A percentile compares a stretch with the other conserved stretches of the same genome.
Evolutionary conservation across 768 basidiomycete species (phyloP).

Genomic region (Kwoniella newhampshirensis): DNA sequence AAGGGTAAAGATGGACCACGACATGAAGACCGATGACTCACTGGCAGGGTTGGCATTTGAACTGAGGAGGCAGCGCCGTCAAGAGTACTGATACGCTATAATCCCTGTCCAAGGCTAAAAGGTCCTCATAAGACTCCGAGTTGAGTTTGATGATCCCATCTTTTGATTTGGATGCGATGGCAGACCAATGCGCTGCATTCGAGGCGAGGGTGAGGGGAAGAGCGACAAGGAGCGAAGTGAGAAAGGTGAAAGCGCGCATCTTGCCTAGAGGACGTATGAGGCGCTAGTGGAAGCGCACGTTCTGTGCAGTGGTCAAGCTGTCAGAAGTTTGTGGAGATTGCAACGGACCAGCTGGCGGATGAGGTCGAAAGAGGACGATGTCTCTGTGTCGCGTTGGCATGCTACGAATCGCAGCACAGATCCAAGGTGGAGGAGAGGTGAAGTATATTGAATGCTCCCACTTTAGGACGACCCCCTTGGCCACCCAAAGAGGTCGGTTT

Average conservation of each 20-base stretch:
- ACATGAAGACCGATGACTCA: too few species aligned
- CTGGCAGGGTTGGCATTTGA: conserved; percentile 92
- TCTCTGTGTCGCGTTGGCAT: too few species aligned
- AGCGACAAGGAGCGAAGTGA: conserved; percentile 12
- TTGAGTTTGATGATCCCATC: conserved; percentile 82
- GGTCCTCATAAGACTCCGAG: conserved; percentile 69
- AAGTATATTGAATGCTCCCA: too few species aligned
- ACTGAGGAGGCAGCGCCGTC: conserved; percentile 77
- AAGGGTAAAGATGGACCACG: too few species aligned
- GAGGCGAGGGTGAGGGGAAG: conserved; percentile 27
- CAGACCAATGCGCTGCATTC: conserved; percentile 60
- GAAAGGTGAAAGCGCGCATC: conserved; percentile 16
- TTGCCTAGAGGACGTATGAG: background rate
- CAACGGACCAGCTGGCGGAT: too few species aligned
- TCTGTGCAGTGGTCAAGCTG: too few species aligned
- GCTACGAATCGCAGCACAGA: too few species aligned
- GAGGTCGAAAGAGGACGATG: too few species aligned
- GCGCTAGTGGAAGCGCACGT: background rate
- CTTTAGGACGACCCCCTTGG: too few species aligned
- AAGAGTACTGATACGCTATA: conserved; percentile 87
- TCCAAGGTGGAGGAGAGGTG: too few species aligned
- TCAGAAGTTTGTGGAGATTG: too few species aligned
- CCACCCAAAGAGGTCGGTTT: too few species aligned
- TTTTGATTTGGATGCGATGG: conserved; percentile 65
- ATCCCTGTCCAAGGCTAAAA: conserved; percentile 68